phyloP scores from a whole-genome alignment of 2,329 filamentous ascomycete genomes.

The Ampelomyces quisqualis region DNA sequence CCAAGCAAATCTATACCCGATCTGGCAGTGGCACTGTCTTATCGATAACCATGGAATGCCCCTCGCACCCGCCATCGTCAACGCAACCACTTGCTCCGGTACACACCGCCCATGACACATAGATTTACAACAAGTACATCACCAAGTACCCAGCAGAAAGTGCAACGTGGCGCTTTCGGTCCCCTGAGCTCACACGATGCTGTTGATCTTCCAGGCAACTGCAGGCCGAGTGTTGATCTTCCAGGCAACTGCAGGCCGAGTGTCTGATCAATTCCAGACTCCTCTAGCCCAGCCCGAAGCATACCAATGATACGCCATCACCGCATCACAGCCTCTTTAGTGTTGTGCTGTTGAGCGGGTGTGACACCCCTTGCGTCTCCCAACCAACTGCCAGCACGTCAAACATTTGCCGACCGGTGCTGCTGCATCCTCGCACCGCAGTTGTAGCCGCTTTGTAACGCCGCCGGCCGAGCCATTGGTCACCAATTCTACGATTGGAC shows the following conservation, averaged over 20 bases:
- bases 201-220: conserved; percentile 11
- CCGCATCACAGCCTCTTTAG: conserved; percentile 24
- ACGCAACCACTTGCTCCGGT: no score
- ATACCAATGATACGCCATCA: conserved; percentile 17
- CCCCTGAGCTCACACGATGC: conserved; percentile 4
- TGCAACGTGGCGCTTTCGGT: conserved; percentile 2
- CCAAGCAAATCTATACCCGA: neutral
- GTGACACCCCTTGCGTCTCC: conserved; percentile 11
- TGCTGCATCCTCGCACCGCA: conserved; percentile 2
- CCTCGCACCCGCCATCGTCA: no score
- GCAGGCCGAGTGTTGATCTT: conserved; percentile 15
- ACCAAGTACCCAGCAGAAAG: no score
- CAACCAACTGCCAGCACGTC: conserved; percentile 6
- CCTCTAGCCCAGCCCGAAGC: conserved; percentile 3
- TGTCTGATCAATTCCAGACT: conserved; percentile 25
- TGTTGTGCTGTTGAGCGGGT: conserved; percentile 19
- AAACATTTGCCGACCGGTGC: conserved; percentile 15
- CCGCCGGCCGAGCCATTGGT: conserved; percentile 7
- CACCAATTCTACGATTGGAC: conserved; percentile 14
- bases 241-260: conserved; percentile 13
- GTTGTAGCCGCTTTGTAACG: conserved; percentile 1
- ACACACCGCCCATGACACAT: no score
- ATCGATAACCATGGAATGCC: neutral
- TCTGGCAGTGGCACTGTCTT: neutral
- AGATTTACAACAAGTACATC: neutral